phyloP scores from a whole-genome alignment of 805 yeast species.

The Metschnikowia borealis region DNA sequence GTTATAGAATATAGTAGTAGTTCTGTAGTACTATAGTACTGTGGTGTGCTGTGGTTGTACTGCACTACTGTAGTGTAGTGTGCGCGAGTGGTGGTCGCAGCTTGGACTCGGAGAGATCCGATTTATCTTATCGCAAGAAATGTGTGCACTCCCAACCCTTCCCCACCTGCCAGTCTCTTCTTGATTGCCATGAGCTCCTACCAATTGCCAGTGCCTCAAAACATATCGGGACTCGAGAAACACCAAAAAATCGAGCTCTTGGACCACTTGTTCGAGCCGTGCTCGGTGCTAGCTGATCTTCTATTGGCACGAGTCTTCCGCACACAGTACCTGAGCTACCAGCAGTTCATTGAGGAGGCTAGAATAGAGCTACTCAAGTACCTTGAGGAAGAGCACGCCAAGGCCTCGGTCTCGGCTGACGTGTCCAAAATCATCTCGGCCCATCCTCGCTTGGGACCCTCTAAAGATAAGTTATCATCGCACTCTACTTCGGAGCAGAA shows the following conservation, averaged over 20 bases:
- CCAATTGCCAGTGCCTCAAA: constrained; percentile 10
- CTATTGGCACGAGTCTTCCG: constrained; percentile 27
- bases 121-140: not conserved
- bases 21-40: no score
- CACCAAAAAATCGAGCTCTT: constrained; percentile 37
- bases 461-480: constrained; percentile 46
- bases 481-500: constrained; percentile 74
- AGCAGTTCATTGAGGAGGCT: constrained; percentile 42
- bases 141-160: not conserved
- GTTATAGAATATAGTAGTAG: no score
- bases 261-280: constrained; percentile 63
- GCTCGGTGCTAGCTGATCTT: constrained; percentile 41
- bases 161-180: not conserved
- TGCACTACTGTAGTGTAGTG: no score
- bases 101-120: not conserved
- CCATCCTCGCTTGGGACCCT: constrained; percentile 84
- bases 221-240: constrained; percentile 13
- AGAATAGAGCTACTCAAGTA: constrained; percentile 36
- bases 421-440: constrained; percentile 70
- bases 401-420: constrained; percentile 16
- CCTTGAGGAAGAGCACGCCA: constrained; percentile 23
- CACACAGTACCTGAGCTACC: constrained; percentile 19
- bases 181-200: not conserved
- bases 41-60: no score
- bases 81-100: no score